phyloP scores from a whole-genome alignment of 495 filamentous ascomycete species.

The Podospora didyma region DNA sequence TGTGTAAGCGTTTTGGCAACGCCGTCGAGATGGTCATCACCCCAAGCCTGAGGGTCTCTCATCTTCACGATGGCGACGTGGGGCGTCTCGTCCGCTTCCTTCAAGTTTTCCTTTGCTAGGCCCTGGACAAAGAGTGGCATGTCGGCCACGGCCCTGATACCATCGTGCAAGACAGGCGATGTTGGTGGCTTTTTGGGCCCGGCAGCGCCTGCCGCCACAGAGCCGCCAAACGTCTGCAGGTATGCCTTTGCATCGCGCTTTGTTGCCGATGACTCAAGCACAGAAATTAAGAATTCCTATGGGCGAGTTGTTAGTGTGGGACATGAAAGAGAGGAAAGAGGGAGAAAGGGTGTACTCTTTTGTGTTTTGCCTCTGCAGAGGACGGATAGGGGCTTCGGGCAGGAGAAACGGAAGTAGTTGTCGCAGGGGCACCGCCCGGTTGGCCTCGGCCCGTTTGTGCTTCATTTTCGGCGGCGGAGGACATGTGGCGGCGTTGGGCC shows the following conservation, averaged over 20 bases:
- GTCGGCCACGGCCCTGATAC: slow-evolving; percentile 30
- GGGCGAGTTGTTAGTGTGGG: background rate
- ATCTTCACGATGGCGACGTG: slow-evolving; percentile 89
- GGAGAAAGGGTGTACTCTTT: slow-evolving; percentile 25
- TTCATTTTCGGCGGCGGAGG: background rate
- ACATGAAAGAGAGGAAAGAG: background rate
- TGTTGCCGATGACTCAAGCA: slow-evolving; percentile 79
- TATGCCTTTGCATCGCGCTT: slow-evolving; percentile 89
- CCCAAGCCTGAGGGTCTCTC: slow-evolving; percentile 62
- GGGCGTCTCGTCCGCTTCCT: slow-evolving; percentile 44
- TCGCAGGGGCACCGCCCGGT: background rate
- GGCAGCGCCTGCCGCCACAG: slow-evolving; percentile 8
- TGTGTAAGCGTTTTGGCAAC: slow-evolving; percentile 81
- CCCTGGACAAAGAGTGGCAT: slow-evolving; percentile 35
- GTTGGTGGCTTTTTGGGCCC: slow-evolving; percentile 8
- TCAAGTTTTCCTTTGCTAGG: slow-evolving; percentile 21
- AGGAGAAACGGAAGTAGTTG: background rate
- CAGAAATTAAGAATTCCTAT: slow-evolving; percentile 77
- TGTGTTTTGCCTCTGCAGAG: slow-evolving; percentile 38
- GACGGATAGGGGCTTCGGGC: slow-evolving; percentile 26
- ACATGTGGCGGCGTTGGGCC: background rate
- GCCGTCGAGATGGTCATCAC: slow-evolving; percentile 64
- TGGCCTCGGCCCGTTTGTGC: background rate
- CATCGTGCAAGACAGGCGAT: slow-evolving; percentile 28
- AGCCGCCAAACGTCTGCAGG: slow-evolving; percentile 66